These are phyloP conservation scores for Platanus orientalis DNA, from an alignment of 164 flowering plant genomes.

Conservation along the genomic window DNA sequence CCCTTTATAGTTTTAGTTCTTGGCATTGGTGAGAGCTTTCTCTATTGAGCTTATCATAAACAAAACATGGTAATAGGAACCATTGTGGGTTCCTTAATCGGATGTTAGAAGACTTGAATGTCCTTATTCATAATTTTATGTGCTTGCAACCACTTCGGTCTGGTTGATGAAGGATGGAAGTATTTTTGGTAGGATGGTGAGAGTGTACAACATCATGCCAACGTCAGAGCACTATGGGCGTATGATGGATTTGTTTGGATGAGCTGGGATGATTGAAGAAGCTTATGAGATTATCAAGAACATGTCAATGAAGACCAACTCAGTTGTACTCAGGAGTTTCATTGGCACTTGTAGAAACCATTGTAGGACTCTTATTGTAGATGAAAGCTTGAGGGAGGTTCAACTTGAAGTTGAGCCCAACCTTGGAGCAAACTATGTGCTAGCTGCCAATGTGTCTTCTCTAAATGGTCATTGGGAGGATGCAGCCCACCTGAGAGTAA, in stretches of 20 bases:
- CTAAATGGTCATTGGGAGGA: conserved; percentile 28
- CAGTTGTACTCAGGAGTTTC: conserved; percentile 50
- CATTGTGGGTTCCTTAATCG: no score
- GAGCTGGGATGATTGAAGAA: conserved; percentile 53
- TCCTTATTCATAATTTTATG: conserved; percentile 41
- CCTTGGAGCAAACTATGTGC: conserved; percentile 54
- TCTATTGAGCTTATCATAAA: no score
- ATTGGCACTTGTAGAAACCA: conserved; percentile 43
- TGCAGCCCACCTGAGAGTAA: conserved; percentile 29
- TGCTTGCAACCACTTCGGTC: conserved; percentile 58
- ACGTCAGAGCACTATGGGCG: conserved; percentile 61
- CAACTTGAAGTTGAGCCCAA: conserved; percentile 41
- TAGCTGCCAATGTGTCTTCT: conserved; percentile 41
- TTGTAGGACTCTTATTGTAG: conserved; percentile 22
- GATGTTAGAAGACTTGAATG: no score
- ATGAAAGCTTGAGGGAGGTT: conserved; percentile 29
- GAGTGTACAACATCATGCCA: conserved; percentile 33
- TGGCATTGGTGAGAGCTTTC: no score
- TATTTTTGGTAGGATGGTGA: conserved; percentile 42
- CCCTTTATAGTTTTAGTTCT: no score
- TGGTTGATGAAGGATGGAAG: conserved; percentile 33
- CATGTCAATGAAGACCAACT: conserved; percentile 53
- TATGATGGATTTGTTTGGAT: conserved; percentile 55
- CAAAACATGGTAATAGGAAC: no score
- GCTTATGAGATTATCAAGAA: conserved; percentile 36